Conservation (phyloP, 176 grass and related monocot genomes). For the Oryza glaberrima region DNA sequence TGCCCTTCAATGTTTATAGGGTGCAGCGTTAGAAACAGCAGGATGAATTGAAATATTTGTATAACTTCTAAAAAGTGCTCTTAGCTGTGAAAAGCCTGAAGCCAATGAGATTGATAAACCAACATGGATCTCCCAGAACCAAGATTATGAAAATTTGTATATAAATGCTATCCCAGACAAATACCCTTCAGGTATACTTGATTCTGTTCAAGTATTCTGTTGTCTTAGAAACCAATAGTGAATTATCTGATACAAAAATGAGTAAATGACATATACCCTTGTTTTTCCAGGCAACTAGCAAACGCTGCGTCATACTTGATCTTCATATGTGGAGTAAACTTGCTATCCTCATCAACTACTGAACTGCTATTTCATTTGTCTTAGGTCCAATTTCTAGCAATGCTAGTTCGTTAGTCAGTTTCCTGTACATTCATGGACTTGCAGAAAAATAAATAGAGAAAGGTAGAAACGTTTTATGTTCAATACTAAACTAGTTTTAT, state of each 20-base stretch:
- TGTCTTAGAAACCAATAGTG: neutral
- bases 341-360: neutral
- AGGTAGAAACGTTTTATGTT: neutral
- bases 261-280: neutral
- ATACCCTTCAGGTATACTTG: neutral
- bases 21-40: neutral
- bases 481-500: neutral
- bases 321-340: neutral
- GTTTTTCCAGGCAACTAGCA: neutral
- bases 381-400: neutral
- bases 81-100: neutral
- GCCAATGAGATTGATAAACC: neutral
- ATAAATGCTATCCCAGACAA: conserved; percentile 10
- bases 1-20: neutral
- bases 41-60: neutral
- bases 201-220: neutral
- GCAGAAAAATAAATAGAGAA: neutral
- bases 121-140: neutral
- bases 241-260: neutral
- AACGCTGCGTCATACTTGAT: neutral
- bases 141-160: neutral
- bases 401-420: neutral
- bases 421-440: neutral
- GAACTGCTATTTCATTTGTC: neutral
- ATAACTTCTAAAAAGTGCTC: neutral